Evolutionary conservation across 306 rosid genomes (phyloP), one percentile per base, ranked within the genome.

Genomic region (Casuarina glauca): DNA sequence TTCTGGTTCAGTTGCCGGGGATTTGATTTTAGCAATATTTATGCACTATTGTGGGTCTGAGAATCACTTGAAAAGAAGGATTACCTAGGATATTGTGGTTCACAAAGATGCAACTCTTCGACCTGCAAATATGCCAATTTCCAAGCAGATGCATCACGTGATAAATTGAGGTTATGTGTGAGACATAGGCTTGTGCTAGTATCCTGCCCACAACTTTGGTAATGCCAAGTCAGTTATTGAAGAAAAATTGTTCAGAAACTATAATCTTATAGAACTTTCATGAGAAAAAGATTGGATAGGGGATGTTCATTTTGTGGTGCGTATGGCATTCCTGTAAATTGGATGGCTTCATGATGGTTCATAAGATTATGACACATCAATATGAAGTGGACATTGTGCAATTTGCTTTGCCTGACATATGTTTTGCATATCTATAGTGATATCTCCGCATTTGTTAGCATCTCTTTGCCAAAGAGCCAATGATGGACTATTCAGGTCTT

Each of bases 371-470:
- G 9, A 53, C 4, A 3, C 16, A 6, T 52, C 57, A n/a, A 20
- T 57, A 48, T 41, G 16, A 64, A 16, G 5, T 16, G 11, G 70
- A 64, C 19, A 17, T 38, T 48, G 6, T 38, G 70, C 49, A 15
- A 64, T 64, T 26, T 64, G 32, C 70, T 64, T 39, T 41, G 48
- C 20, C 39, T 64, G 70, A 64, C 70, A 58, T 64, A 38, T 15
- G 38, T 39, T 64, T 16, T 39, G 12, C 16, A 46, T 15, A 13
- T 64, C 48, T 64, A 10, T 64, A 64, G 48, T 64, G 70, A 38
- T 15, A n/a, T n/a, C 17, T 13, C 48, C 44, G 5, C 6, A 6
- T 26, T 35, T 15, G 48, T 64, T 39, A 11, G 45, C 9, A 12
- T 62, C 16, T 44, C 16, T 62, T 62, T 58, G 64, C 64, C 13